A percentile compares a stretch with the other conserved stretches of the same genome.
phyloP scores from a whole-genome alignment of 2,329 filamentous ascomycete species.

The Scleromitrula shiraiana region DNA sequence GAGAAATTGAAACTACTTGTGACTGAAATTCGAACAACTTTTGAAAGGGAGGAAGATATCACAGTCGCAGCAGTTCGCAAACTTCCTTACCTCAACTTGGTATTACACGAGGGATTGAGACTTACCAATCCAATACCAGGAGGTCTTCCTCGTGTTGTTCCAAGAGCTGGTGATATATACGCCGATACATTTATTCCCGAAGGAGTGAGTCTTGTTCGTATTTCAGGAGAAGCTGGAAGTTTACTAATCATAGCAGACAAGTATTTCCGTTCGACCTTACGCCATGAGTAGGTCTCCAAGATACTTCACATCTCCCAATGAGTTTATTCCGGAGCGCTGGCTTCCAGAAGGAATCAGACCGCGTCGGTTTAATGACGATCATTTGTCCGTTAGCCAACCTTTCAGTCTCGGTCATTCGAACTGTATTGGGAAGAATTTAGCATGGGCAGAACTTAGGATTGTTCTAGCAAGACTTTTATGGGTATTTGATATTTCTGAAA shows the following conservation, averaged over 20 bases:
- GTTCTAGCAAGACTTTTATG: background rate
- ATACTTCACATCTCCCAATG: background rate
- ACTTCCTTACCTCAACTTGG: constrained; percentile 12
- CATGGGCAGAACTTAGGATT: background rate
- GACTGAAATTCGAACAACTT: background rate
- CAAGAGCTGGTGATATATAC: constrained; percentile 13
- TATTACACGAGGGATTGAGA: constrained; percentile 17
- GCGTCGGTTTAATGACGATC: background rate
- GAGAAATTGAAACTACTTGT: background rate
- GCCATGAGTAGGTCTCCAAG: background rate
- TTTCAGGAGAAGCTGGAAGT: background rate
- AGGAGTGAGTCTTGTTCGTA: background rate
- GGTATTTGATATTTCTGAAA: background rate
- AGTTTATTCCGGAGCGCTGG: background rate
- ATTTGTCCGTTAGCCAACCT: background rate
- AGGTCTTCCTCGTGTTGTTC: constrained; percentile 29
- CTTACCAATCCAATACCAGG: constrained; percentile 13
- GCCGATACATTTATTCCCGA: background rate
- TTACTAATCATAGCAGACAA: background rate
- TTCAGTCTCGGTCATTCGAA: background rate
- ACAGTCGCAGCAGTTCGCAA: background rate
- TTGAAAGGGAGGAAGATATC: background rate
- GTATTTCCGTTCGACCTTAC: background rate
- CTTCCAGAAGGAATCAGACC: background rate
- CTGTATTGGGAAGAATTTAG: background rate